These are phyloP conservation scores for Xylaria sp. DNA, from an alignment of 2,329 filamentous ascomycete species.

Conservation along the genomic window DNA sequence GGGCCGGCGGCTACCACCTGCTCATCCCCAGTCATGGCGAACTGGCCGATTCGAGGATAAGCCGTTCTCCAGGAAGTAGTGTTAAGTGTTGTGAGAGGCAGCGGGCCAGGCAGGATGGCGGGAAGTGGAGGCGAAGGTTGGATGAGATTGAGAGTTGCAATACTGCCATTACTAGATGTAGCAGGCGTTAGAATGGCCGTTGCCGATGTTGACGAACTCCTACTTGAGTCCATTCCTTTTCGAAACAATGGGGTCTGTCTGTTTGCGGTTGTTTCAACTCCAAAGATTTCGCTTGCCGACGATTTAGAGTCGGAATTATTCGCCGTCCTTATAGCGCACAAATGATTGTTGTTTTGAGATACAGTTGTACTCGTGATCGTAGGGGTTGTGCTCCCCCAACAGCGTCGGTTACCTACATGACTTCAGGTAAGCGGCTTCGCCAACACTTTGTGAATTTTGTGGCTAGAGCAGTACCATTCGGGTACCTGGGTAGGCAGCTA, in stretches of 20 bases:
- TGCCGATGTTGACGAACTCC: neutral
- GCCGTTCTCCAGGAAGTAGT: conserved; percentile 33
- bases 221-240: neutral
- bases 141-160: neutral
- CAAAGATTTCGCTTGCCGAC: too few species aligned
- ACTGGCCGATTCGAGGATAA: conserved; percentile 37
- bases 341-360: too few species aligned
- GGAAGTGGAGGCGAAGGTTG: neutral
- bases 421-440: too few species aligned
- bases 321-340: too few species aligned
- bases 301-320: too few species aligned
- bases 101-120: conserved; percentile 6
- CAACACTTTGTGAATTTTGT: too few species aligned
- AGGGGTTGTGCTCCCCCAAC: too few species aligned
- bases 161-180: neutral
- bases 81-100: conserved; percentile 26
- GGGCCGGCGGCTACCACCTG: conserved; percentile 36
- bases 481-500: neutral
- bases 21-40: conserved; percentile 29
- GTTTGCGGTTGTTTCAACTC: neutral
- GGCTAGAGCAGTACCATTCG: too few species aligned
- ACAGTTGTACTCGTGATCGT: too few species aligned
- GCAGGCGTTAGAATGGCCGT: neutral
- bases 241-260: neutral
- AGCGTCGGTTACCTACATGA: too few species aligned